Percentiles rank a stretch among this genome's conserved stretches.
Evolutionary conservation across 2,329 filamentous ascomycete genomes (phyloP).

Genomic region (Pochonia chlamydosporia): DNA sequence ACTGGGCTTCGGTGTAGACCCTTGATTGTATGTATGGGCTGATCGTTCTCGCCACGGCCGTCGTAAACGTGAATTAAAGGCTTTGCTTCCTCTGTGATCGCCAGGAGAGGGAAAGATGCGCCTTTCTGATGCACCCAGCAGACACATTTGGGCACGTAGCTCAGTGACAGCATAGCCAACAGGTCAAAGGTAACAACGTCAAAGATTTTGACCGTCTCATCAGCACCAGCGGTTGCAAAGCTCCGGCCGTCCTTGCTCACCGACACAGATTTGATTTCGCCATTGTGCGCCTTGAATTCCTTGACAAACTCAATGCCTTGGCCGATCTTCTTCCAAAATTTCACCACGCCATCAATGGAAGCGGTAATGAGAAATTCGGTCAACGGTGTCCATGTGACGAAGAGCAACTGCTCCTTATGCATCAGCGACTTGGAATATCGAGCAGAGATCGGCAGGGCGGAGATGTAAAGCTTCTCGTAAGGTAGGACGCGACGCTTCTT

Average conservation of each 20-base stretch:
- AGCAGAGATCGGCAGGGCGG: slow-evolving; percentile 72
- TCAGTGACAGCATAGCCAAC: slow-evolving; percentile 72
- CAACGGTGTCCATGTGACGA: slow-evolving; percentile 78
- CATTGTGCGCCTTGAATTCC: slow-evolving; percentile 86
- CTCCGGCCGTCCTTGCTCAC: slow-evolving; percentile 86
- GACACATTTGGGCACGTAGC: slow-evolving; percentile 68
- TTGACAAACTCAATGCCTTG: slow-evolving; percentile 96
- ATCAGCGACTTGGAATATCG: slow-evolving; percentile 95
- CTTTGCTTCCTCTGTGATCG: slow-evolving; percentile 70
- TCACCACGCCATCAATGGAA: slow-evolving; percentile 91
- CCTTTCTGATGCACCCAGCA: slow-evolving; percentile 91
- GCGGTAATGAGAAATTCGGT: slow-evolving; percentile 96
- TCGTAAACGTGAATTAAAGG: slow-evolving; percentile 79
- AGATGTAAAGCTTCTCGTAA: slow-evolving; percentile 92
- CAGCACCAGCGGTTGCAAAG: slow-evolving; percentile 81
- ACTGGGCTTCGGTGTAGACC: slow-evolving; percentile 79
- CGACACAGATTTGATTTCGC: slow-evolving; percentile 77
- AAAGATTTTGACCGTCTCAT: slow-evolving; percentile 76
- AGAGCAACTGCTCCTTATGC: slow-evolving; percentile 93
- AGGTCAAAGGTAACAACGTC: slow-evolving; percentile 84
- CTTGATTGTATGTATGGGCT: slow-evolving; percentile 71
- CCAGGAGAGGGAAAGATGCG: slow-evolving; percentile 80
- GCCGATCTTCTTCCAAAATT: slow-evolving; percentile 97
- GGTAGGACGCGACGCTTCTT: slow-evolving; percentile 88
- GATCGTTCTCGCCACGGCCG: slow-evolving; percentile 73